Conservation (phyloP, 805 yeast species). For the Candida ortonii region DNA sequence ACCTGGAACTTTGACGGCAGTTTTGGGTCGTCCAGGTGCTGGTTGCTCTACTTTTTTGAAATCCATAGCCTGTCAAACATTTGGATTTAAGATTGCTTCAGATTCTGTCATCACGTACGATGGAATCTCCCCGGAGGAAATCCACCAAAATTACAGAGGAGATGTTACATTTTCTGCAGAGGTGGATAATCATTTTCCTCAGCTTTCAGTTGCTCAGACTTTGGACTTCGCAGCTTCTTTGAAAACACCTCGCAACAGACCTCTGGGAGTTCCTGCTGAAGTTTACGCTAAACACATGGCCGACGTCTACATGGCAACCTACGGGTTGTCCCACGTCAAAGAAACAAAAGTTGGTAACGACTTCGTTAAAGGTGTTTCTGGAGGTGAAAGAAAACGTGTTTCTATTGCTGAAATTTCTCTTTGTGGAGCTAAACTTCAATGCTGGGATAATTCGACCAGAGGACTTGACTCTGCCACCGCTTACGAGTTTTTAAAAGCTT, state of each 20-base stretch:
- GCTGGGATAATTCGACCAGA: conserved; percentile 64
- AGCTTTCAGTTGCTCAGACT: conserved; percentile 62
- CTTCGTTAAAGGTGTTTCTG: conserved; percentile 57
- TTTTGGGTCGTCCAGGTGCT: conserved; percentile 76
- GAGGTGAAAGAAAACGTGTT: conserved; percentile 62
- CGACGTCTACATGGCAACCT: conserved; percentile 37
- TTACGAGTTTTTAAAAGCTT: conserved; percentile 51
- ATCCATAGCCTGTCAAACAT: conserved; percentile 53
- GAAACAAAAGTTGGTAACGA: conserved; percentile 59
- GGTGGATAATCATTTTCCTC: conserved; percentile 63
- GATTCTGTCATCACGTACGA: conserved; percentile 49
- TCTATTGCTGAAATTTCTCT: conserved; percentile 51
- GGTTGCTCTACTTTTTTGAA: conserved; percentile 69
- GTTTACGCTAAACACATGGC: conserved; percentile 50
- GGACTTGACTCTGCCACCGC: conserved; percentile 68
- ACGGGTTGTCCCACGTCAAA: conserved; percentile 42
- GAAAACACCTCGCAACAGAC: conserved; percentile 58
- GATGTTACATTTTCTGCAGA: conserved; percentile 70
- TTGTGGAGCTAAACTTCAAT: conserved; percentile 37
- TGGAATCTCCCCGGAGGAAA: conserved; percentile 50
- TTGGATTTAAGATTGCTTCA: conserved; percentile 51
- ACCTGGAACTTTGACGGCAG: conserved; percentile 65
- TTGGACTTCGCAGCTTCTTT: conserved; percentile 57
- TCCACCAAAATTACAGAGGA: conserved; percentile 53
- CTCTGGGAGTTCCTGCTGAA: conserved; percentile 49